Evolutionary conservation across 495 filamentous ascomycete genomes (phyloP).

Genomic region (Recurvomyces mirabilis): DNA sequence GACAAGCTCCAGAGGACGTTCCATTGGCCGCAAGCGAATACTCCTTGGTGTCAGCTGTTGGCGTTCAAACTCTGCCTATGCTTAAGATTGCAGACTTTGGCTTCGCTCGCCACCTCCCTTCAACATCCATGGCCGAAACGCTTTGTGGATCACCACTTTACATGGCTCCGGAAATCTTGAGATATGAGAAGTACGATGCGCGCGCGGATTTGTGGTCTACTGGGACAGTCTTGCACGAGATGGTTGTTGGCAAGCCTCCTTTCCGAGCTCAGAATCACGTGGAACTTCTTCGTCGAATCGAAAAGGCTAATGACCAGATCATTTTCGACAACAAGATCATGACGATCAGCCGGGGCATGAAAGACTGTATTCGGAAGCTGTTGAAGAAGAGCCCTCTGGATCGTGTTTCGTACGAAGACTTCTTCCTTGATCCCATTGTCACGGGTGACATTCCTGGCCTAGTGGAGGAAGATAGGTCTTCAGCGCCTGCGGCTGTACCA

Average conservation of each 20-base stretch:
- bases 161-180: constrained; percentile 96
- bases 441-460: constrained; percentile 72
- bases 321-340: constrained; percentile 63
- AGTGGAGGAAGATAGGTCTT: constrained; percentile 59
- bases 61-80: constrained; percentile 80
- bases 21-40: constrained; percentile 57
- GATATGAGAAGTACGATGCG: constrained; percentile 94
- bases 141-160: constrained; percentile 96
- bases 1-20: constrained; percentile 37
- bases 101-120: constrained; percentile 81
- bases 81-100: constrained; percentile 97
- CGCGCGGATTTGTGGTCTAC: constrained; percentile 97
- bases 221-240: constrained; percentile 88
- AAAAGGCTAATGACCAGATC: constrained; percentile 72
- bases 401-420: constrained; percentile 68
- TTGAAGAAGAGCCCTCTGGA: constrained; percentile 78
- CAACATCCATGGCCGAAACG: constrained; percentile 85
- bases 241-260: constrained; percentile 81
- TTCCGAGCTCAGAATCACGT: constrained; percentile 92
- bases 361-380: constrained; percentile 65
- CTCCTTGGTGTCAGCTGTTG: constrained; percentile 67
- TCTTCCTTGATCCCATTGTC: constrained; percentile 67
- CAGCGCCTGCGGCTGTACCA: constrained; percentile 24
- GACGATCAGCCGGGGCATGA: constrained; percentile 59
- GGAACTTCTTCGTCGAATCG: constrained; percentile 82